Percentiles rank a stretch among this genome's conserved stretches.
Evolutionary conservation across 495 filamentous ascomycete genomes (phyloP).

Genomic region (Penicillium subrubescens): DNA sequence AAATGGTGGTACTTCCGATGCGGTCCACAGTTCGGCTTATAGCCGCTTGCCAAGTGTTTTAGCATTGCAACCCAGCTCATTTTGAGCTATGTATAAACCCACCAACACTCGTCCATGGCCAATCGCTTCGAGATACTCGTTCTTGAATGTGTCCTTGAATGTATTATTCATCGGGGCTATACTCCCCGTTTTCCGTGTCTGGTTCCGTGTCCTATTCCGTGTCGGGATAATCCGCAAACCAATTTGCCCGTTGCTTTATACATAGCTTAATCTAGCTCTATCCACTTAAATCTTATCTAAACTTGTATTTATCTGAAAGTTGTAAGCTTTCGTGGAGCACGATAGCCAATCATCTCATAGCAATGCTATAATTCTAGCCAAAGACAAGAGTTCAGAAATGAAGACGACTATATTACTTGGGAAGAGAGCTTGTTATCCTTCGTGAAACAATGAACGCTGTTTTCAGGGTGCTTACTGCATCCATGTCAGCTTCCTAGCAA

Average conservation of each 20-base stretch:
- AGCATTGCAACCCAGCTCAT: neutral
- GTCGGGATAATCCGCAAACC: neutral
- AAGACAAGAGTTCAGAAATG: neutral
- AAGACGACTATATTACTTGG: neutral
- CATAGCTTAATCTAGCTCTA: neutral
- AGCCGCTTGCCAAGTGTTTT: conserved; percentile 1
- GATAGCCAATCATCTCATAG: neutral
- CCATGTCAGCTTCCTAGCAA: conserved; percentile 1
- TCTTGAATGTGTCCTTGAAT: neutral
- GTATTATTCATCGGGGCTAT: too few species aligned
- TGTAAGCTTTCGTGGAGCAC: neutral
- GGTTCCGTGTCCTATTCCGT: too few species aligned
- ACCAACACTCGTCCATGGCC: neutral
- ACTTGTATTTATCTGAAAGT: too few species aligned
- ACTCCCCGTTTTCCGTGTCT: too few species aligned
- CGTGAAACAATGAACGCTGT: neutral
- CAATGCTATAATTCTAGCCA: neutral
- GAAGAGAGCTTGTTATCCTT: neutral
- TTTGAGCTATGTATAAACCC: neutral
- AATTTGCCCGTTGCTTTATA: neutral
- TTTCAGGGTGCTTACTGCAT: neutral
- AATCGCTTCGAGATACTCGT: neutral
- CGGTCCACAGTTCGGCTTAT: neutral
- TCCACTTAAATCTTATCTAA: neutral
- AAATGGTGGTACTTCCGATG: neutral